Base-by-base conservation (phyloP, 305 asterid genomes). In the Fraxinus sp. region DNA sequence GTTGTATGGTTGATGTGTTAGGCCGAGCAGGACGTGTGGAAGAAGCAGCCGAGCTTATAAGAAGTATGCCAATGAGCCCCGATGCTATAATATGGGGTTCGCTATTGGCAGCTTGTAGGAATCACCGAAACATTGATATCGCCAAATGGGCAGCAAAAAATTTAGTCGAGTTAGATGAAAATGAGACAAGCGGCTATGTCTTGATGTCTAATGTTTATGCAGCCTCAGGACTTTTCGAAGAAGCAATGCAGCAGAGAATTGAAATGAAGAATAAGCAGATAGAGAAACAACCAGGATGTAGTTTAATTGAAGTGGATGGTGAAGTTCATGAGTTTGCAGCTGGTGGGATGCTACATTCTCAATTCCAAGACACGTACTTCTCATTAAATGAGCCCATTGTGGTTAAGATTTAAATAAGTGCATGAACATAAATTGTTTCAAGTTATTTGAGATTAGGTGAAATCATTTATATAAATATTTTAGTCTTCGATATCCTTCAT, bases 281-380 rank as follows among this genome's bases (percentile, higher is more conserved):
- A 44, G 83, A 77, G 85, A 92, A 90, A 84, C 88, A 84, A 79
- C 94, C 93, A 0, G 97, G 98, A 1, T 88, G 93, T 81, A 92
- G 97, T 79, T 55, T 55, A 82, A 88, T 92, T 26, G 92, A 90
- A 84, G 97, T 94, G 85, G 85, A 94, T 76, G 96, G 97, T 22
- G 91, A 89, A 86, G 92, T 94, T 76, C 93, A 90, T 26, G 95
- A 92, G 84, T 94, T 92, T 84, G 78, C 87, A 59, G 89, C 94
- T 9, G 88, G 90, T 71, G 91, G 93, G 28, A 85, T 77, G 64
- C 85, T 89, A 83, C 91, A 88, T 68, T 55, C 77, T 66, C 82
- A 35, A 62, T 68, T 74, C 46, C 78, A 82, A 20, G 83, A 82
- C 6, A 18, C 79, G 55, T 35, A 20, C 59, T 44, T 46, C 52